Base-by-base conservation (phyloP, 2,329 filamentous ascomycete genomes). In the Gliomastix tumulicola region DNA sequence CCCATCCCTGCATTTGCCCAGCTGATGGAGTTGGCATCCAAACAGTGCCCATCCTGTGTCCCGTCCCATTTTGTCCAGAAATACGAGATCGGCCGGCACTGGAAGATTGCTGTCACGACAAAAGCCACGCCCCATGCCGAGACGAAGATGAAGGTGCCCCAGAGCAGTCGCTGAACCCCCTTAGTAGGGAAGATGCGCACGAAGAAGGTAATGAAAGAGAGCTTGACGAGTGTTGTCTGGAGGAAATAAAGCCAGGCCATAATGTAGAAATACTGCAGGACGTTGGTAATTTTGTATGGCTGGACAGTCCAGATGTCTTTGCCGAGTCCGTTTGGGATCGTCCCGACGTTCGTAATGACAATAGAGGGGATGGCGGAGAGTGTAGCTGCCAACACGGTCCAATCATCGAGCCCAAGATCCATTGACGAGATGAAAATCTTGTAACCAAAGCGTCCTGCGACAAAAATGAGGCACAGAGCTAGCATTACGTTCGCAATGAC, bases 21-120 rank as follows among this genome's bases (percentile, higher is more conserved):
- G 1, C 53, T 59, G 13, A 70, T 52, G 3, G 55, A 50, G 40
- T 68, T 70, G 33, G 63, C 49, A 34, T 68, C 56, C 10, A 68
- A 51, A 43, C 73, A 76, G 4, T 40, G 47, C 1, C 71, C 71
- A 3, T 50, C 21, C 30, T 63, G 57, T 40, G 63, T 46, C 3
- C 62, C 65, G 30, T 69, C 65, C 71, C 71, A 76, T n/a, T 50
- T 51, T 0, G 51, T 60, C 74, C 74, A 78, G 45, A 66, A 68
- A 39, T 58, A 65, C 8, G 47, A 49, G 20, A 75, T 54, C 1
- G 71, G 71, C 15, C 40, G 49, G 51, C 71, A 74, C 40, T 69
- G 62, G 34, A 72, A 67, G 10, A 69, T 46, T 8, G 53, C 59
- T 3, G 59, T 48, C 5, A 69, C 30, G 21, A 62, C 42, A 39